Evolutionary conservation across 306 rosid species (phyloP).

Genomic region (Rosa lucieae): DNA sequence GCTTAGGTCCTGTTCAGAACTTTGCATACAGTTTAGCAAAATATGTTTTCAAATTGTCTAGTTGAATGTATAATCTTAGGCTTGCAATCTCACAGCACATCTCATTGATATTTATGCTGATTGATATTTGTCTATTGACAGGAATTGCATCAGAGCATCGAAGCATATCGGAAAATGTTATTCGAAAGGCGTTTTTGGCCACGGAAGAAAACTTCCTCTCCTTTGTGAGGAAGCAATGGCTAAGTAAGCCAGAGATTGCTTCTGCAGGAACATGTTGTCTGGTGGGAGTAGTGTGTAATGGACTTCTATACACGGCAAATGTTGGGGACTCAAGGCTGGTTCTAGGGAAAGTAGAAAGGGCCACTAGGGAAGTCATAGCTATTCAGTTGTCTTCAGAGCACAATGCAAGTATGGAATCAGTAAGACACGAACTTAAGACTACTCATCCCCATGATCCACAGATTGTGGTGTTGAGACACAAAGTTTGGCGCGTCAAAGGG

Average conservation of each 20-base stretch:
- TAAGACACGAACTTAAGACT: conserved; percentile 58
- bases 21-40: not conserved
- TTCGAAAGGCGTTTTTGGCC: conserved; percentile 56
- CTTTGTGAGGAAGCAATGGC: conserved; percentile 69
- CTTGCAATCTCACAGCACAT: not conserved
- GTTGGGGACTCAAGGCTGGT: conserved; percentile 78
- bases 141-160: conserved; percentile 57
- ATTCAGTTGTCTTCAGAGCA: conserved; percentile 77
- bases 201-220: conserved; percentile 78
- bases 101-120: not conserved
- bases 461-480: conserved; percentile 64
- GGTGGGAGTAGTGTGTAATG: conserved; percentile 71
- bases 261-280: conserved; percentile 75
- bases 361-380: conserved; percentile 60
- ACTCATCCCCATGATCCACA: conserved; percentile 68
- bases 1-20: not conserved
- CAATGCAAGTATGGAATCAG: conserved; percentile 65
- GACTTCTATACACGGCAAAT: conserved; percentile 62
- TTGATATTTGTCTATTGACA: conserved; percentile 25
- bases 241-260: conserved; percentile 61
- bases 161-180: conserved; percentile 61
- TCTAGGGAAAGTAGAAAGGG: conserved; percentile 60
- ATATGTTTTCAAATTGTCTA: not conserved
- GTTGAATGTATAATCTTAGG: not conserved
- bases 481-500: conserved; percentile 91